Base-by-base conservation (phyloP, 305 asterid genomes). In the Rubia balearica region DNA sequence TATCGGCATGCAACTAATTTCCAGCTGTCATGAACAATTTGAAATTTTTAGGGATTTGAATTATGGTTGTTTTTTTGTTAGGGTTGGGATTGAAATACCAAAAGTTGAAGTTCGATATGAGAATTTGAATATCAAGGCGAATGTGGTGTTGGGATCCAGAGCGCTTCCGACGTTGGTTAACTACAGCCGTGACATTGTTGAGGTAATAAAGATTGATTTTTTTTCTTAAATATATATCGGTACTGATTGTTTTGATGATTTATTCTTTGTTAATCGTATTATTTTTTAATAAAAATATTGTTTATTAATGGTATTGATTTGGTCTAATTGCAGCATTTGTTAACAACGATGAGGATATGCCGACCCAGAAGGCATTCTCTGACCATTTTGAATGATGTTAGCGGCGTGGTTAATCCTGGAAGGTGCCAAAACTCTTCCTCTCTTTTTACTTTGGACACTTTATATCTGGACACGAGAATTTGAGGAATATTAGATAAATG, bases 101-200 rank as follows among this genome's bases (percentile, higher is more conserved):
- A 83, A 81, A 71, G 85, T 89, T 38, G 92, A 89, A 73, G 93
- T 89, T 74, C 88, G 96, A 60, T 89, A 82, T 55, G 82, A 87
- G 83, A 79, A 87, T 63, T 74, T 87, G 24, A 77, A 79, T 61
- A 75, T 89, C 80, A 73, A 82, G 24, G 93, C 93, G 1, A 74
- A 84, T 45, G 93, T 89, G 48, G 84, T 82, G 61, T 63, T 86
- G 6, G 96, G 90, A 5, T 83, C 89, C 33, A 81, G 92, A 80
- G 92, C 96, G 56, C 80, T 88, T 76, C 96, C 96, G n/a, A 85
- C 96, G 65, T 76, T 86, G 80, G 80, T 83, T 71, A 88, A 88
- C 67, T 86, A 78, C 80, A 55, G 81, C 38, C 92, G 90, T 62
- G 85, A 88, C 61, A 71, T 81, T 69, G 0, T 85, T n/a, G 96